A percentile compares a stretch with the other conserved stretches of the same genome.
Conservation (phyloP, 768 basidiomycete species). For the Amanita polypyramis region DNA sequence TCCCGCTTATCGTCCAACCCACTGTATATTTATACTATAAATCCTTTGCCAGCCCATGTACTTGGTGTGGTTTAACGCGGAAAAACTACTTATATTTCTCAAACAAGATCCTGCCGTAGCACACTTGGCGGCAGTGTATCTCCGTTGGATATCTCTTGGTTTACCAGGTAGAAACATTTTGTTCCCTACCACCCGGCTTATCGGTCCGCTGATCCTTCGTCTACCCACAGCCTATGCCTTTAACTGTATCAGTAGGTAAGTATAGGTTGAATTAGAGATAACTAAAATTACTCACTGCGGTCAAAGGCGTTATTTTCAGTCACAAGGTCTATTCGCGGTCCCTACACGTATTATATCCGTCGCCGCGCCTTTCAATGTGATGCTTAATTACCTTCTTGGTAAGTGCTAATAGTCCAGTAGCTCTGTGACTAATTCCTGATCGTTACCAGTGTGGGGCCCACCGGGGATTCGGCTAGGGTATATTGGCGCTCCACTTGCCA, state of each 20-base stretch:
- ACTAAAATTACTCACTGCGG: neutral
- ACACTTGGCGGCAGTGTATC: slow-evolving; percentile 61
- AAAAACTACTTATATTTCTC: slow-evolving; percentile 62
- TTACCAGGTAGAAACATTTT: slow-evolving; percentile 44
- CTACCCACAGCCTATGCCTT: slow-evolving; percentile 33
- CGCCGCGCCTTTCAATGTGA: slow-evolving; percentile 77
- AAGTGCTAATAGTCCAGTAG: slow-evolving; percentile 8
- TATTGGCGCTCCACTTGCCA: slow-evolving; percentile 86
- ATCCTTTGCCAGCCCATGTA: slow-evolving; percentile 37
- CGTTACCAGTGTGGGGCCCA: slow-evolving; percentile 67
- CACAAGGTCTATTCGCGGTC: slow-evolving; percentile 75
- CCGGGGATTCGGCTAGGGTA: slow-evolving; percentile 72
- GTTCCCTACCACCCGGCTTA: slow-evolving; percentile 8
- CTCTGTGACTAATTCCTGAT: neutral
- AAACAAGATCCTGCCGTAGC: slow-evolving; percentile 83
- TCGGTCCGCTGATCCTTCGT: neutral
- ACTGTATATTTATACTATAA: slow-evolving; percentile 20
- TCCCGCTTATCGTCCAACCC: slow-evolving; percentile 3
- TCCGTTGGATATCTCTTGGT: slow-evolving; percentile 67
- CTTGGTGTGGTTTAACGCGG: slow-evolving; percentile 75
- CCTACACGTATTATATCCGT: slow-evolving; percentile 78
- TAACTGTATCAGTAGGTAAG: slow-evolving; percentile 37
- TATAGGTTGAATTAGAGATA: slow-evolving; percentile 10
- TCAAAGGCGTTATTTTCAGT: slow-evolving; percentile 66
- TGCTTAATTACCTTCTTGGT: slow-evolving; percentile 84